A percentile compares a stretch with the other conserved stretches of the same genome.
Evolutionary conservation across 1,284 basidiomycete species (phyloP).

Genomic region (Marasmius sp.): DNA sequence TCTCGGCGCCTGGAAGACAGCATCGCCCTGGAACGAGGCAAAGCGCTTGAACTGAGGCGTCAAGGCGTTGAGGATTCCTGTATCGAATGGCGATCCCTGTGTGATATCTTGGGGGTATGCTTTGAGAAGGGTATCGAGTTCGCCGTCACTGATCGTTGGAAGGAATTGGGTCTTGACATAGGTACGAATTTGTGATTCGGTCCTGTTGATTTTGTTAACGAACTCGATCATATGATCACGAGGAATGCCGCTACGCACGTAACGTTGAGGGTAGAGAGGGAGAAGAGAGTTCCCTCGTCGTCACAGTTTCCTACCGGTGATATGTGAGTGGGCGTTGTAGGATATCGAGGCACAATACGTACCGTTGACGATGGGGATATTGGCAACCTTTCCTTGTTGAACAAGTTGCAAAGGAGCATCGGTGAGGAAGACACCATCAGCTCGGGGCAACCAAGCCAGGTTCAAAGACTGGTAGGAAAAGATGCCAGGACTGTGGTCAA

Average conservation of each 20-base stretch:
- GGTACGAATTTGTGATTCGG: constrained; percentile 31
- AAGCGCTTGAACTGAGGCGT: constrained; percentile 55
- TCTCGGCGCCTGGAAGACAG: constrained; percentile 55
- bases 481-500: constrained; percentile 41
- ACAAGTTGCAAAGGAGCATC: constrained; percentile 41
- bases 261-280: constrained; percentile 41
- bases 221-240: neutral
- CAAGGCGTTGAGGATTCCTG: constrained; percentile 41
- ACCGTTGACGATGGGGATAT: constrained; percentile 48
- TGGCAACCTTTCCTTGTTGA: constrained; percentile 39
- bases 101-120: constrained; percentile 44
- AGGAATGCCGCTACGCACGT: constrained; percentile 28
- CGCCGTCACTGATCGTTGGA: constrained; percentile 23
- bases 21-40: constrained; percentile 51
- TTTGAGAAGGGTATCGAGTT: constrained; percentile 31
- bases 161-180: constrained; percentile 37
- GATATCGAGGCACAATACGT: constrained; percentile 5
- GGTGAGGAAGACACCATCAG: constrained; percentile 50
- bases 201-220: constrained; percentile 31
- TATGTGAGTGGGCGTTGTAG: too few species aligned
- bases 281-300: constrained; percentile 56
- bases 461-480: constrained; percentile 45
- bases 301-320: constrained; percentile 38
- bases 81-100: constrained; percentile 53
- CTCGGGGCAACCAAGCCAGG: constrained; percentile 48